Conservation (phyloP, 257 asterid genomes). For the Solanum medicagineum region DNA sequence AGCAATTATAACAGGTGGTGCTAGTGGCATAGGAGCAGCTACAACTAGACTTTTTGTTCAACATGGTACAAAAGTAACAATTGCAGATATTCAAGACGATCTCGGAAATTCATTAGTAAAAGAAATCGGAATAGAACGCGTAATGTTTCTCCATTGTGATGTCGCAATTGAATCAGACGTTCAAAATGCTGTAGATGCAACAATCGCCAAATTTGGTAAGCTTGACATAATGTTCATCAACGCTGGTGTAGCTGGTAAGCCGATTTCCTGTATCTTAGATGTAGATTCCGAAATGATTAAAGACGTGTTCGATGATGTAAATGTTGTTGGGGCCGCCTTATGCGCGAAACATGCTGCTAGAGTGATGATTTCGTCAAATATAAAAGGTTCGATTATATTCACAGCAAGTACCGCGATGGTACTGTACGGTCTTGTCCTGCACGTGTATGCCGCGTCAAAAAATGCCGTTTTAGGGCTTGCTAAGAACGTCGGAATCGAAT, state of each 20-base stretch:
- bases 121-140: neutral
- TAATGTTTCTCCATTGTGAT: neutral
- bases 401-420: neutral
- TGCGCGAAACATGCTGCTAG: slow-evolving; percentile 1
- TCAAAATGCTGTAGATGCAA: neutral
- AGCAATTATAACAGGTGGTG: too few relatives aligned
- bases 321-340: neutral
- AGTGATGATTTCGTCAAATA: neutral
- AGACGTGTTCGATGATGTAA: neutral
- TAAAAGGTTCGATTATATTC: neutral
- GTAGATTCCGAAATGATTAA: neutral
- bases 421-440: neutral
- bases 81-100: neutral
- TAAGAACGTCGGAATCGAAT: neutral
- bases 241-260: neutral
- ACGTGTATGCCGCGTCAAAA: neutral
- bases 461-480: neutral
- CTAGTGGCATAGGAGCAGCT: too few relatives aligned
- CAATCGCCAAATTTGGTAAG: neutral
- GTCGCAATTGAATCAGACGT: neutral
- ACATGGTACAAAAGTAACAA: neutral
- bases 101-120: neutral
- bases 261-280: neutral
- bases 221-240: slow-evolving; percentile 1
- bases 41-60: too few relatives aligned